Conservation (phyloP, 2,329 filamentous ascomycete genomes). For the Rutstroemia sp. region DNA sequence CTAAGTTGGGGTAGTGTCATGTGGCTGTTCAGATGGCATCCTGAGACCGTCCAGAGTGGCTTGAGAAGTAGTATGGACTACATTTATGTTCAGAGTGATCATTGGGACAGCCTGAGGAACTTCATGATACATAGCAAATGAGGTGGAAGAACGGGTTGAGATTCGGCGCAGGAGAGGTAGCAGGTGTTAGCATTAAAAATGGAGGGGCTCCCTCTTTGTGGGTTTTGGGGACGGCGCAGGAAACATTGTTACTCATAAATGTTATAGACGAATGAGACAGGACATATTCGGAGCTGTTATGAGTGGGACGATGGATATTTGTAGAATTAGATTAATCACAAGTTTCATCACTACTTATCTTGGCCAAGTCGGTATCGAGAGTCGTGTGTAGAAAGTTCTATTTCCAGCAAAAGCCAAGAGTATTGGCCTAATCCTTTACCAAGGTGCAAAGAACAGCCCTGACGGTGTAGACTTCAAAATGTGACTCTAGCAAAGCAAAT, state of each 20-base stretch:
- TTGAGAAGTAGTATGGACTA: constrained; percentile 95
- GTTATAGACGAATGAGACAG: too few relatives aligned
- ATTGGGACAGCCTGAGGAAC: constrained; percentile 81
- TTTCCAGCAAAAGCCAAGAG: too few relatives aligned
- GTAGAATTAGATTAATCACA: constrained; percentile 2
- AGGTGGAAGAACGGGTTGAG: not conserved
- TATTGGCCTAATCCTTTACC: too few relatives aligned
- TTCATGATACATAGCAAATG: constrained; percentile 79
- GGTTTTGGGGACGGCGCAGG: not conserved
- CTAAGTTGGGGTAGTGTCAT: constrained; percentile 90
- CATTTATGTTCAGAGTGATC: constrained; percentile 84
- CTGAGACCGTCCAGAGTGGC: constrained; percentile 84
- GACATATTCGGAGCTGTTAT: too few relatives aligned
- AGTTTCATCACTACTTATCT: not conserved
- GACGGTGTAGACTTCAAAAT: too few relatives aligned
- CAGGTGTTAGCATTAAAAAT: too few relatives aligned
- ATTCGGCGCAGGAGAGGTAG: too few relatives aligned
- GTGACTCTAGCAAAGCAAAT: too few relatives aligned
- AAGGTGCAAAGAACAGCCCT: too few relatives aligned
- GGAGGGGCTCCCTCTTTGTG: not conserved
- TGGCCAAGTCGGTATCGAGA: too few relatives aligned
- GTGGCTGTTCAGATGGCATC: constrained; percentile 90
- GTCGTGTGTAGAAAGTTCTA: too few relatives aligned
- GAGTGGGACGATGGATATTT: too few relatives aligned
- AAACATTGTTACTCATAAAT: not conserved